Conservation (phyloP, 768 basidiomycete genomes). For the Termitomyces titanicus region DNA sequence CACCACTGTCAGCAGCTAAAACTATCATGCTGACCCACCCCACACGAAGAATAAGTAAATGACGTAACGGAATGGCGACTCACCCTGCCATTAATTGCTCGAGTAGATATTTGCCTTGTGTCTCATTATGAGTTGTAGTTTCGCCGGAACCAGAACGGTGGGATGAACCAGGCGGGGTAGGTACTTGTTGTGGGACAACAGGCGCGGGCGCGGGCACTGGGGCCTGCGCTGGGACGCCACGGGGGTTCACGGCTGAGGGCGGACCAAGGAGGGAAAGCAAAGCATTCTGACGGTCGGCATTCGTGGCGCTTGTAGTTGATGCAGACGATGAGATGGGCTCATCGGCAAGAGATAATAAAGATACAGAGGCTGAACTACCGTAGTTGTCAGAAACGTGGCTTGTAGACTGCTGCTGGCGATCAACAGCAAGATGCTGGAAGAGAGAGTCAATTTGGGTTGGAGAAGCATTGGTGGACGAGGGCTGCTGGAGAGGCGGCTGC, state of each 20-base stretch:
- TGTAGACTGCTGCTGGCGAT: conserved; percentile 29
- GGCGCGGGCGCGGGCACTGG: conserved; percentile 4
- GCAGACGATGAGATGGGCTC: conserved; percentile 42
- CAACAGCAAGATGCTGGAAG: conserved; percentile 51
- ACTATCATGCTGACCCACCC: conserved; percentile 1
- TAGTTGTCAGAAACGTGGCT: conserved; percentile 23
- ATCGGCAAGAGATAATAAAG: conserved; percentile 41
- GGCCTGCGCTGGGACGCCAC: conserved; percentile 20
- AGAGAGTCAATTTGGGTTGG: conserved; percentile 65
- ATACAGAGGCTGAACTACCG: conserved; percentile 30
- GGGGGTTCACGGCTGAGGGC: conserved; percentile 21
- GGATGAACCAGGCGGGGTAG: conserved; percentile 65
- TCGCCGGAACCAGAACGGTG: conserved; percentile 50
- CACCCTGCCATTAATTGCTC: conserved; percentile 84
- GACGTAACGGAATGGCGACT: conserved; percentile 25
- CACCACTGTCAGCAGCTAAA: neutral
- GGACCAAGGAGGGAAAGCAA: conserved; percentile 66
- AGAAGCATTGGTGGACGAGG: conserved; percentile 40
- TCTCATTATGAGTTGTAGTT: conserved; percentile 54
- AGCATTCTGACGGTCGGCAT: conserved; percentile 70
- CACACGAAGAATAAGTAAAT: neutral
- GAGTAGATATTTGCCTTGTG: conserved; percentile 70
- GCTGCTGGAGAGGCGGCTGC: conserved; percentile 30
- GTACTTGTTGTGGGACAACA: conserved; percentile 53
- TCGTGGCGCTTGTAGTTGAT: conserved; percentile 37